Evolutionary conservation across 371 early-diverging fungal genomes (phyloP), one percentile per base, ranked within the genome.

Genomic region (Thermomucor indicae-seudaticae): DNA sequence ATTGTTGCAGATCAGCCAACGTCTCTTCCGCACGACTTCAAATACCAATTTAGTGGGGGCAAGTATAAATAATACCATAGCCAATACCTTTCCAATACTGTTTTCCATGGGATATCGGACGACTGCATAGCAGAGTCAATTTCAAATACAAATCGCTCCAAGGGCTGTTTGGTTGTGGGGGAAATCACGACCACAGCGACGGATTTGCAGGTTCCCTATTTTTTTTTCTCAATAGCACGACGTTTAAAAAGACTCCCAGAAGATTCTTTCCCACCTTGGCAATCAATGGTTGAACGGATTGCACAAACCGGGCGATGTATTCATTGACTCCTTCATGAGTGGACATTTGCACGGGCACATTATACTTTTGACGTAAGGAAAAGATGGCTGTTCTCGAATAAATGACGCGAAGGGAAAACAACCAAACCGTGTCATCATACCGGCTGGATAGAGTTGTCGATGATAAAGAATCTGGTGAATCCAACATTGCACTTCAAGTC

Each of bases 111-210:
- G 1, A 46, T 48, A 22, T 50, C 32, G 5, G 47, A 22, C 1
- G 11, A 24, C 0, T 41, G 28, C 2, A 71, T 30, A 1, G 69
- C 25, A 0, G 76, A 59, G 39, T 65, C 51, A 10, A 80, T 60
- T 39, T 79, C 70, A 49, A 84, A 74, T 5, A 75, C 76, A 58
- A 79, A 81, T 25, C 73, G 68, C 43, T 84, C 79, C 7, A 78
- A 28, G 0, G 70, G 64, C 7, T 23, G 42, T 3, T 45, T 43
- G 20, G 47, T 43, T 8, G 44, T 27, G 4, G 53, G 48, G 5
- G 37, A 14, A 43, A 49, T 46, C 3, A 84, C 60, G 2, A 64
- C 63, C 8, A 81, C 6, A n/a, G 64, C 44, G 6, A 84, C 53
- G 19, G 47, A 55, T 30, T 55, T 53, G 12, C 79, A 59, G 7